Base-by-base conservation (phyloP, 2,329 filamentous ascomycete species). In the Metarhizium guizhouense region DNA sequence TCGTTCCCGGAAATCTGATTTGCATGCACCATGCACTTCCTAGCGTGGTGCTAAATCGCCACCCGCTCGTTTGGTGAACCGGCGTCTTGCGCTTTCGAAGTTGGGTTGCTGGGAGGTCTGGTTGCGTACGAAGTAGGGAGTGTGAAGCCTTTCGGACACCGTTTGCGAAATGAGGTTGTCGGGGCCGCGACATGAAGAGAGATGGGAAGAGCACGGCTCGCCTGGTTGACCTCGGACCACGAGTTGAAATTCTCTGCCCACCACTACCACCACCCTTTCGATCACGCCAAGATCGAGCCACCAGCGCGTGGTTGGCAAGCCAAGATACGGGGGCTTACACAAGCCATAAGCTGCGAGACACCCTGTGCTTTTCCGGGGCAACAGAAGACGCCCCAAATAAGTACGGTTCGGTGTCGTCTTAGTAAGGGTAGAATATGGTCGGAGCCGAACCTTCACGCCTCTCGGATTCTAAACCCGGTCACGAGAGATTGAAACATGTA, bases 1-100 rank as follows among this genome's bases (percentile, higher is more conserved):
- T 51, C 47, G 47, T 20, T n/a, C 53, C 43, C 49, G 52, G 38
- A 25, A 32, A 47, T 50, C 47, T 54, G 52, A 49, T 52, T 36
- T n/a, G 53, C 53, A 53, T 55, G 56, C 47, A 34, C 29, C 56
- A 54, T 45, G 49, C 36, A 53, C n/a, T 20, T 3, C 36, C 55
- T 43, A 50, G 43, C 42, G 52, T 32, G 7, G 45, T 40, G 40
- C 25, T 34, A 18, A 34, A 16, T 29, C 47, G 48, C 25, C 18
- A 47, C 43, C 53, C 56, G 36, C 34, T 47, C 8, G 25, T 48
- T 55, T 14, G 53, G 36, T 30, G 14, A 32, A 48, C 14, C 52
- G 43, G 43, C 11, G 36, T 38, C 50, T 40, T 56, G 4, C 30
- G 42, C 29, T 20, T 16, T 5, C 47, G 36, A 29, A 29, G 43